Evolutionary conservation across 2,329 filamentous ascomycete species (phyloP).

Genomic region (Diaporthe citri): DNA sequence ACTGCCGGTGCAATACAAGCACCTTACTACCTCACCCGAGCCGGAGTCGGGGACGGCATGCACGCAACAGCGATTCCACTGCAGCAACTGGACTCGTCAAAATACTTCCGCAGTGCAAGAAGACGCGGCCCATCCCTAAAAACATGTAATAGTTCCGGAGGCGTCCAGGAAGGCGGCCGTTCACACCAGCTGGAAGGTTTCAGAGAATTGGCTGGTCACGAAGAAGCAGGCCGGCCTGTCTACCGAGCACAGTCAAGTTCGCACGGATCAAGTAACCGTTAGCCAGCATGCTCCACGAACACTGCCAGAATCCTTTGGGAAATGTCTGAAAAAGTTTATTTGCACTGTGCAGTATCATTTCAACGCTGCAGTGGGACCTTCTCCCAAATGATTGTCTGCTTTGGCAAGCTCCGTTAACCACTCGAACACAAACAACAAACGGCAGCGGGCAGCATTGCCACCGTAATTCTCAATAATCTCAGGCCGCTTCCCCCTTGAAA

Average conservation of each 20-base stretch:
- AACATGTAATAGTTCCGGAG: background rate
- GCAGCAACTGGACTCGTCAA: background rate
- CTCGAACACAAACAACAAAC: background rate
- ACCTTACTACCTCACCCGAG: background rate
- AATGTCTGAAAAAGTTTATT: no score
- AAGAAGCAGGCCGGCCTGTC: background rate
- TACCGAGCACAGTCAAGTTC: background rate
- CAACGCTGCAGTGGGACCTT: background rate
- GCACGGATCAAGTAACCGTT: background rate
- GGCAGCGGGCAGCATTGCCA: rapidly evolving
- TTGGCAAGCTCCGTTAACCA: background rate
- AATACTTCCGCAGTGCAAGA: background rate
- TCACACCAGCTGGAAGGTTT: no score
- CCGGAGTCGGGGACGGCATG: background rate
- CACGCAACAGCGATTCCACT: background rate
- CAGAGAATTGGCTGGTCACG: background rate
- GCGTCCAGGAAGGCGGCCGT: background rate
- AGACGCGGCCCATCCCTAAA: background rate
- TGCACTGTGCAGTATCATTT: background rate
- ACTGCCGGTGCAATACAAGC: background rate
- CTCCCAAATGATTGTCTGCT: no score
- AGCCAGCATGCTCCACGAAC: background rate
- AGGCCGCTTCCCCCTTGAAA: background rate
- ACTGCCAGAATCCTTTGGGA: background rate
- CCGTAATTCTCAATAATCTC: rapidly evolving